Percentiles rank a stretch among this genome's conserved stretches.
These are phyloP conservation scores for Raffaelea ambrosiae DNA, from an alignment of 2,329 filamentous ascomycete genomes.

Conservation along the genomic window DNA sequence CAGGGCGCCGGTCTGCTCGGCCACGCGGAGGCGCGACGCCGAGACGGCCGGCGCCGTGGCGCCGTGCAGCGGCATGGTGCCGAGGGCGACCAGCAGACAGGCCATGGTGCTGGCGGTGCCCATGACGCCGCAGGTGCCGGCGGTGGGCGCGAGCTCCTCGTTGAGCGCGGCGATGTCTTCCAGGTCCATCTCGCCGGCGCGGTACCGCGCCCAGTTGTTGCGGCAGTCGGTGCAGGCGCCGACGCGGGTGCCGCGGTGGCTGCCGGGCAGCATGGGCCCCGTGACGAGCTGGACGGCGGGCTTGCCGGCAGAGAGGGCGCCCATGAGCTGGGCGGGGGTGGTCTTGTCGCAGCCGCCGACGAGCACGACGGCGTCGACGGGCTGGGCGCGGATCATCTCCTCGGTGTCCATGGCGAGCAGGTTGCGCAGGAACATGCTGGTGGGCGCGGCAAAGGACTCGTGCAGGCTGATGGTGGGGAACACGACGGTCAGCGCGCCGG, in stretches of 20 bases:
- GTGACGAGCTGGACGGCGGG: constrained; percentile 61
- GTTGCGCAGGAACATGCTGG: constrained; percentile 67
- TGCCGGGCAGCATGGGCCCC: constrained; percentile 45
- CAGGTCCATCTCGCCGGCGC: constrained; percentile 58
- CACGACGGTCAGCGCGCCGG: constrained; percentile 60
- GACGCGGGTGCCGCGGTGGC: constrained; percentile 31
- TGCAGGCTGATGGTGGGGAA: constrained; percentile 68
- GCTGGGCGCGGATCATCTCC: constrained; percentile 67
- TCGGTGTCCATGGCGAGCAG: constrained; percentile 75
- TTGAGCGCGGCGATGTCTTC: constrained; percentile 65
- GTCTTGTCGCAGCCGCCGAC: constrained; percentile 71
- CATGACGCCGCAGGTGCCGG: constrained; percentile 83
- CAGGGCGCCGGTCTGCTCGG: constrained; percentile 60
- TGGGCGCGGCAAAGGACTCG: constrained; percentile 61
- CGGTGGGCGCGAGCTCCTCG: constrained; percentile 64
- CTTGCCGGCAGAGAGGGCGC: constrained; percentile 65
- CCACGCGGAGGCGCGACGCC: constrained; percentile 71
- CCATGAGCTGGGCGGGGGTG: constrained; percentile 66
- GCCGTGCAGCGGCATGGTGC: constrained; percentile 69
- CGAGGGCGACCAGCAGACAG: constrained; percentile 72
- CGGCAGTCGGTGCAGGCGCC: constrained; percentile 70
- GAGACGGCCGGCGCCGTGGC: constrained; percentile 73
- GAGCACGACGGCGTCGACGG: constrained; percentile 57
- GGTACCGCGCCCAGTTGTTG: constrained; percentile 63
- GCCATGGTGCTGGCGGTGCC: constrained; percentile 89